phyloP scores from a whole-genome alignment of 352 stramenopile genomes.

The Globisporangium ultimum region DNA sequence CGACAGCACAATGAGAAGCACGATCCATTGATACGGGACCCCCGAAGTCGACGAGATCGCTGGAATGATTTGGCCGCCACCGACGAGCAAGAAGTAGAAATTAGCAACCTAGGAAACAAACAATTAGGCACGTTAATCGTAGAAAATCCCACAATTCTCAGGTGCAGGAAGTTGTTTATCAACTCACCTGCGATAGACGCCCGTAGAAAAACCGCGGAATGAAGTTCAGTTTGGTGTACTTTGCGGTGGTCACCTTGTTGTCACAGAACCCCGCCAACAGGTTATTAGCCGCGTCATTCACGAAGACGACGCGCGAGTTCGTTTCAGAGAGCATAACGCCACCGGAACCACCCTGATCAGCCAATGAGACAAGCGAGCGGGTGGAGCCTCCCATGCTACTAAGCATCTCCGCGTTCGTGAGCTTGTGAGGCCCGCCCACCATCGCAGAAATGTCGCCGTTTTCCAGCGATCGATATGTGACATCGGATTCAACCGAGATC shows the following conservation, averaged over 20 bases:
- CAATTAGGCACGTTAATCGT: not conserved
- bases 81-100: constrained; percentile 90
- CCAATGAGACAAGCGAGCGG: constrained; percentile 13
- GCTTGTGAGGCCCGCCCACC: constrained; percentile 5
- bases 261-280: constrained; percentile 51
- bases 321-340: constrained; percentile 28
- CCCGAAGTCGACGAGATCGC: constrained; percentile 83
- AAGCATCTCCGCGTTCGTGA: constrained; percentile 3
- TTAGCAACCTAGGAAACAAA: constrained; percentile 46
- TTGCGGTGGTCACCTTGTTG: constrained; percentile 82
- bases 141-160: not conserved
- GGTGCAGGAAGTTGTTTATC: not conserved
- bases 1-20: constrained; percentile 78
- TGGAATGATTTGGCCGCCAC: constrained; percentile 80
- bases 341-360: not conserved
- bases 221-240: constrained; percentile 89
- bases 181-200: constrained; percentile 66
- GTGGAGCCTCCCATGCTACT: constrained; percentile 3
- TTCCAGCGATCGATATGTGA: constrained; percentile 42
- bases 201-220: constrained; percentile 84
- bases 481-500: constrained; percentile 37
- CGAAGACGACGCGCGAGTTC: constrained; percentile 63
- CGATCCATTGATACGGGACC: constrained; percentile 86
- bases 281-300: constrained; percentile 69
- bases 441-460: constrained; percentile 27